Evolutionary conservation across 148 eudicot genomes (phyloP), one percentile per base, ranked within the genome.

Genomic region (Gaultheria prostrata): DNA sequence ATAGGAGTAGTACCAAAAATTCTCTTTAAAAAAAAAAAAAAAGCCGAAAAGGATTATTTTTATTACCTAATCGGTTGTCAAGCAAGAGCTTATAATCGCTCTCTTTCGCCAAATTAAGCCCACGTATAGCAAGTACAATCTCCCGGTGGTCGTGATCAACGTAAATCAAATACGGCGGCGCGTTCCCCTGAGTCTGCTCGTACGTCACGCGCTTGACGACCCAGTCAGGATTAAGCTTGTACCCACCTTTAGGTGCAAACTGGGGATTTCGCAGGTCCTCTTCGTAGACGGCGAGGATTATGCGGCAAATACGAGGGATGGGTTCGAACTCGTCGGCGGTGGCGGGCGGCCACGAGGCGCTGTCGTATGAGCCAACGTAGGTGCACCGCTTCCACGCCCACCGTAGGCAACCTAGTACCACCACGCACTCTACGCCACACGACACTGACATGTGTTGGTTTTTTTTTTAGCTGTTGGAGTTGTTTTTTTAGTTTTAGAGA

Each of bases 371-470:
- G 82, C 99, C 99, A 50, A 91, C 86, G 88, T 97, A 89, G 3
- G 98, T 95, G 92, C 98, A 95, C 18, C 98, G 93, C 77, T 92
- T 95, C 98, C 98, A 95, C 3, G 84, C 87, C 98, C 98, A 95
- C 0, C 98, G 92, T 5, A 89, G 43, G 79, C 90, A 94, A 21
- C 98, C 98, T 8, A 94, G 72, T 1, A 82, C 75, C 32, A 94
- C 75, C 4, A 95, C 92, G 82, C 98, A 93, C 77, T 91, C 98
- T 9, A 89, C 90, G 6, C 97, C 97, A 50, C 93, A 89, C 45
- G 87, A 67, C 15, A 93, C 86, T 2, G 94, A 93, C 96, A 93
- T 93, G 24, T 51, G 70, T 12, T 5, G 10, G 12, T 3, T 14
- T 39, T 6, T 54, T 20, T 32, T 65, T 17, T 28, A 28, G 72